Evolutionary conservation across 768 basidiomycete species (phyloP).

Genomic region (Amanita fuliginea): DNA sequence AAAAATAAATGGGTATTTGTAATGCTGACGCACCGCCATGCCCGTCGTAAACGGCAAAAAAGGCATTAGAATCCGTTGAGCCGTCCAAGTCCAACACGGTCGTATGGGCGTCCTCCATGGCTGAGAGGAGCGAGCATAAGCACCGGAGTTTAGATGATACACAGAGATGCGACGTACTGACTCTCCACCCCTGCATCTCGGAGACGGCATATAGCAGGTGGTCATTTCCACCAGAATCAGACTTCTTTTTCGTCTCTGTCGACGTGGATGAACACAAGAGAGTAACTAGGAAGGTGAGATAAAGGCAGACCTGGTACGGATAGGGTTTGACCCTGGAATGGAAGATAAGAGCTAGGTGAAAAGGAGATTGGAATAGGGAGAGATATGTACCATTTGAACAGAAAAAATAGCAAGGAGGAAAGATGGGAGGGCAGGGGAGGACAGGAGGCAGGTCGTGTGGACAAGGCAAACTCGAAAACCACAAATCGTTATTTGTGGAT

Average conservation of each 20-base stretch:
- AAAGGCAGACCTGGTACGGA: slow-evolving; percentile 58
- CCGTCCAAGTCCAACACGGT: slow-evolving; percentile 60
- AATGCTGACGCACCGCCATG: slow-evolving; percentile 68
- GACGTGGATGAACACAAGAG: slow-evolving; percentile 9
- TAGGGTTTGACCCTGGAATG: slow-evolving; percentile 76
- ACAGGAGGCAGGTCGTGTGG: slow-evolving; percentile 4
- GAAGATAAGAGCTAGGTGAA: slow-evolving; percentile 10
- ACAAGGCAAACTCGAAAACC: not conserved
- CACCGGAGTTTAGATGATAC: slow-evolving; percentile 4
- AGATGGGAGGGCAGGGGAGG: not conserved
- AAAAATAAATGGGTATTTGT: slow-evolving; percentile 6
- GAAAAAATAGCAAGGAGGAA: not conserved
- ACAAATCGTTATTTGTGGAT: slow-evolving; percentile 3
- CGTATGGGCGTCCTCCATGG: slow-evolving; percentile 96
- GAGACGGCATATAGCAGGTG: slow-evolving; percentile 68
- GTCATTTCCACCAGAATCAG: slow-evolving; percentile 60
- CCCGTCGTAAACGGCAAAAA: slow-evolving; percentile 97
- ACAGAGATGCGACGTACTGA: slow-evolving; percentile 54
- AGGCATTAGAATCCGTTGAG: slow-evolving; percentile 45
- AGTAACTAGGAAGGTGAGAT: not conserved
- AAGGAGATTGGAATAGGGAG: slow-evolving; percentile 3
- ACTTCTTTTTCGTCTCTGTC: slow-evolving; percentile 73
- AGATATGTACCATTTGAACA: slow-evolving; percentile 22
- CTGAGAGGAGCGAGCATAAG: slow-evolving; percentile 27
- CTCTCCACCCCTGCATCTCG: slow-evolving; percentile 99